Base-by-base conservation (phyloP, 495 filamentous ascomycete genomes). In the Lepraria neglecta region DNA sequence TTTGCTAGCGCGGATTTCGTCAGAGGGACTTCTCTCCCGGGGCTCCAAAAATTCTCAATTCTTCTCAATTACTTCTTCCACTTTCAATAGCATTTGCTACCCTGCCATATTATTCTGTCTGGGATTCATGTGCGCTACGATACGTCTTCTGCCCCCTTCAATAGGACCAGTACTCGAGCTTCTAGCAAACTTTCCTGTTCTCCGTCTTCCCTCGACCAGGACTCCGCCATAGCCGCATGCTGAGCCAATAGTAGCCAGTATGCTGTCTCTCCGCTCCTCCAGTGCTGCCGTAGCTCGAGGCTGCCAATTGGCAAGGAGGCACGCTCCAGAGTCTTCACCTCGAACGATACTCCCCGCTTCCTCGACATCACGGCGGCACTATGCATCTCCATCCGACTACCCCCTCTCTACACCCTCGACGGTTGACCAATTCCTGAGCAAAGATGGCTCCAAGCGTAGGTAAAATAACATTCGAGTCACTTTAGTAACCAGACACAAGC, bases 391-490 rank as follows among this genome's bases (percentile, higher is more conserved):
- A 6, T 55, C 74, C 10, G 78, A 80, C 48, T 66, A 77, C 61
- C 71, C 78, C 55, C 68, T 82, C 24, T 79, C 77, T 43, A 96
- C 92, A 46, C 85, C 94, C 60, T 87, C 86, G 31, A 95, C 95
- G 58, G 92, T 98, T 45, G 86, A 97, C 63, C 92, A 96, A 75
- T 79, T 97, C 61, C 80, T 97, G 60, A 96, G 91, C 78, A 96
- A 95, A 71, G 94, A 97, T 68, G 92, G 90, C 48, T 96, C 92
- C 53, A 97, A 96, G 82, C 82, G 94, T 56, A 98, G 76, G 92
- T 96, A 44, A 89, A 97, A 78, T 95, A 97, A 71, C 97, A 98
- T 76, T 86, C 97, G 57, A 95, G 92, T 54, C 92, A 97, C 71
- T 98, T 98, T 80, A 51, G 47, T 6, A 51, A 71, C 75, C 87